Conservation (phyloP, 2,329 filamentous ascomycete species). For the Fusarium sp. region DNA sequence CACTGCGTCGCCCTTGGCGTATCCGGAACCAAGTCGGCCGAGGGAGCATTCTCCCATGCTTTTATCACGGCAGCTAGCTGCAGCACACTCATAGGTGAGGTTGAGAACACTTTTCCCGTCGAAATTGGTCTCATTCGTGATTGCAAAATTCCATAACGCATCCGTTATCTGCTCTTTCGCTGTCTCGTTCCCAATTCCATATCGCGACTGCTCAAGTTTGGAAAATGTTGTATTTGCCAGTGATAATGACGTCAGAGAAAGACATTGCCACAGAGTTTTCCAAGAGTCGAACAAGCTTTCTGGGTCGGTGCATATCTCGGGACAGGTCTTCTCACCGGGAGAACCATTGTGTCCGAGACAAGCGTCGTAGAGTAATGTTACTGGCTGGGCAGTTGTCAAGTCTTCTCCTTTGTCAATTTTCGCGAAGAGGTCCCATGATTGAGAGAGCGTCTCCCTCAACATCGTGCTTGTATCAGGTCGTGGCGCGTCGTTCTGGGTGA, state of each 20-base stretch:
- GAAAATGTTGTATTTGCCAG: constrained; percentile 5
- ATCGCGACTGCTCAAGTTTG: not conserved
- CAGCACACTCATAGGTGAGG: constrained; percentile 16
- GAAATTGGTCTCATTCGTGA: not conserved
- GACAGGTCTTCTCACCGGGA: not conserved
- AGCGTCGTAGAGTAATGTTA: not conserved
- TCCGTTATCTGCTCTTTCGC: not conserved
- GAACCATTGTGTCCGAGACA: not conserved
- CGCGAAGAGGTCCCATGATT: not conserved
- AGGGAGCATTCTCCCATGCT: constrained; percentile 18
- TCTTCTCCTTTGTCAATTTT: not conserved
- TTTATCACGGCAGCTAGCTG: constrained; percentile 14
- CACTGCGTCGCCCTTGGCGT: not conserved
- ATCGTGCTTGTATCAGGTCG: constrained; percentile 18
- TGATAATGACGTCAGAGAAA: not conserved
- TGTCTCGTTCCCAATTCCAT: rapidly evolving
- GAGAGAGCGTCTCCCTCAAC: not conserved
- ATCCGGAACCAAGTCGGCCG: not conserved
- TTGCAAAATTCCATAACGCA: not conserved
- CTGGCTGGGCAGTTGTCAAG: rapidly evolving
- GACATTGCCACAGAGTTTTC: constrained; percentile 22
- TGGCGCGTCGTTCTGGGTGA: not conserved
- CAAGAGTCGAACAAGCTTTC: constrained; percentile 9
- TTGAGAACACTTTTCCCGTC: not conserved
- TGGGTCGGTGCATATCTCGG: not conserved